These are phyloP conservation scores for Arachis monticola DNA, from an alignment of 331 rosid genomes.

Conservation along the genomic window DNA sequence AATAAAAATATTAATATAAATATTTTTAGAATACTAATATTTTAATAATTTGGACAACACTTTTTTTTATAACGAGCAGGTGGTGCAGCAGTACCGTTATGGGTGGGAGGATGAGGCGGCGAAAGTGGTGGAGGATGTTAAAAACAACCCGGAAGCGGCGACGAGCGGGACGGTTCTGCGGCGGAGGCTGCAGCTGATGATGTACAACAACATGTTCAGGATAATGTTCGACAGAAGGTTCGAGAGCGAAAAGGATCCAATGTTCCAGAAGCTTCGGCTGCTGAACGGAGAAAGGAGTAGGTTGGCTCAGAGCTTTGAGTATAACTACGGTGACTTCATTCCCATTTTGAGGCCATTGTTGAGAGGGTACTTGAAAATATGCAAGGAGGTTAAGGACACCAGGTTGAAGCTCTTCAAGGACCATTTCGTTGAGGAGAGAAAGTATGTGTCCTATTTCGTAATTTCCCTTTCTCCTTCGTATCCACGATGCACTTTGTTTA, in stretches of 20 bases:
- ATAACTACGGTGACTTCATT: conserved; percentile 79
- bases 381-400: conserved; percentile 67
- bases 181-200: conserved; percentile 67
- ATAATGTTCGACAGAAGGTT: conserved; percentile 83
- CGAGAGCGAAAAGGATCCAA: conserved; percentile 64
- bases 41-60: too few species aligned
- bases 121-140: conserved; percentile 70
- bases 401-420: conserved; percentile 72
- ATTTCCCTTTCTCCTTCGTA: too few species aligned
- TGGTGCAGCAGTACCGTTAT: conserved; percentile 71
- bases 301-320: conserved; percentile 84
- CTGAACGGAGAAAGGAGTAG: conserved; percentile 80
- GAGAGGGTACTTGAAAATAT: conserved; percentile 65
- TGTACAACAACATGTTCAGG: conserved; percentile 83
- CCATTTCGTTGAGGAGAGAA: conserved; percentile 71
- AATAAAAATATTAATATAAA: too few species aligned
- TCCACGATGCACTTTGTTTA: too few species aligned
- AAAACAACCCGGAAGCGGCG: conserved; percentile 59
- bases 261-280: conserved; percentile 57
- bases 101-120: conserved; percentile 80
- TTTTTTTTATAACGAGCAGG: conserved; percentile 32
- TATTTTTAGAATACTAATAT: too few species aligned
- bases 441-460: conserved; percentile 42
- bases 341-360: conserved; percentile 77
- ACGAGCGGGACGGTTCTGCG: conserved; percentile 59